Percentiles rank a stretch among this genome's conserved stretches.
phyloP scores from a whole-genome alignment of 2,329 filamentous ascomycete genomes.

The Sporothrix schenckii region DNA sequence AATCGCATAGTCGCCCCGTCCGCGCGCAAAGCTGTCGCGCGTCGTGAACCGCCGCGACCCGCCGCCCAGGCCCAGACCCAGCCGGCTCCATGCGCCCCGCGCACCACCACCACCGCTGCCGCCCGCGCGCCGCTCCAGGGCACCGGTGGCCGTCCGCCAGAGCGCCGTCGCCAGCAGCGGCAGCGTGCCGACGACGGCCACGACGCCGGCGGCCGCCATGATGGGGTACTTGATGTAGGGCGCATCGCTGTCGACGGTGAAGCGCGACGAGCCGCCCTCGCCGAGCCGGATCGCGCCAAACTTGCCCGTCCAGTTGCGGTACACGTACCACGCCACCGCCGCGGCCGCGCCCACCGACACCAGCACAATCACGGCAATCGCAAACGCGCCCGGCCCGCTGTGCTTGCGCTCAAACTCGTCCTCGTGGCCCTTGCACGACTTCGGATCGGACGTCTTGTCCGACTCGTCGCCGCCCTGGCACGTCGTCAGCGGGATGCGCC shows the following conservation, averaged over 20 bases:
- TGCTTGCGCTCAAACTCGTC: slow-evolving; percentile 71
- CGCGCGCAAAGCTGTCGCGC: slow-evolving; percentile 83
- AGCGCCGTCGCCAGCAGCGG: slow-evolving; percentile 74
- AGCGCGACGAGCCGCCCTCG: slow-evolving; percentile 54
- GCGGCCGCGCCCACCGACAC: slow-evolving; percentile 72
- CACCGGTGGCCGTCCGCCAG: slow-evolving; percentile 65
- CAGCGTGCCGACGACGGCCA: slow-evolving; percentile 61
- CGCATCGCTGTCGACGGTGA: slow-evolving; percentile 64
- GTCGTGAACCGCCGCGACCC: slow-evolving; percentile 76
- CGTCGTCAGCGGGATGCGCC: slow-evolving; percentile 85
- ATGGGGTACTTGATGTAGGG: slow-evolving; percentile 83
- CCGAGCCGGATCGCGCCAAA: slow-evolving; percentile 92
- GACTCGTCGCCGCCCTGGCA: slow-evolving; percentile 75
- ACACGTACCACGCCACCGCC: slow-evolving; percentile 81
- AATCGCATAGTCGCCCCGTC: slow-evolving; percentile 81
- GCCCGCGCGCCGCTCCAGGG: slow-evolving; percentile 50
- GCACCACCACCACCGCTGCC: slow-evolving; percentile 48
- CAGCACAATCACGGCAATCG: slow-evolving; percentile 75
- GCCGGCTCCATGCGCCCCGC: slow-evolving; percentile 54
- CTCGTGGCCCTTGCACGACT: slow-evolving; percentile 77
- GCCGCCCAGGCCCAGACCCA: slow-evolving; percentile 47
- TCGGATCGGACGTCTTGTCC: slow-evolving; percentile 65
- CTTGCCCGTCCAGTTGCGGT: slow-evolving; percentile 80
- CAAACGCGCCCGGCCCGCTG: slow-evolving; percentile 70
- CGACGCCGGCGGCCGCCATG: slow-evolving; percentile 66